phyloP scores from a whole-genome alignment of 164 flowering plant genomes.

The Vitis rupestris region DNA sequence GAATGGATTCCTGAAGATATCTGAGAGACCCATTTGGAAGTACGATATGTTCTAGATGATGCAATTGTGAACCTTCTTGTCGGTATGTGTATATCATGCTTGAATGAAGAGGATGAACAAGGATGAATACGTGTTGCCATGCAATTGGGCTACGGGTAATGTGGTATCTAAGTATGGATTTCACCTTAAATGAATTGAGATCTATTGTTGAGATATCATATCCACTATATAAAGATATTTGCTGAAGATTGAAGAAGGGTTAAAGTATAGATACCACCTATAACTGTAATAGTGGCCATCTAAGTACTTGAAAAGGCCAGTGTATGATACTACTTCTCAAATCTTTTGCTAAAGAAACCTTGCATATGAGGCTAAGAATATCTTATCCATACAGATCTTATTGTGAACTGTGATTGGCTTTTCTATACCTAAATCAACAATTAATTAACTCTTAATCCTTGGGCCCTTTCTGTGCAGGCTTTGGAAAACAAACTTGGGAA shows the following conservation, averaged over 20 bases:
- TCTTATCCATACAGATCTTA: neutral
- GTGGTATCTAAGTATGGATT: too few species aligned
- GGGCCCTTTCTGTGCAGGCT: too few species aligned
- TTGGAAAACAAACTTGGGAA: too few species aligned
- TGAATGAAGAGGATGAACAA: slow-evolving; percentile 30
- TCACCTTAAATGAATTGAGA: too few species aligned
- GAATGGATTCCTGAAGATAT: slow-evolving; percentile 20
- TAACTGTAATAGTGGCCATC: neutral
- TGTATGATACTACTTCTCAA: neutral
- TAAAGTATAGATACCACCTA: too few species aligned
- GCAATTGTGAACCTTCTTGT: slow-evolving; percentile 11
- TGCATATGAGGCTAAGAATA: slow-evolving; percentile 18
- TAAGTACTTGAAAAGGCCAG: neutral
- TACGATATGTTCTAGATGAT: slow-evolving; percentile 22
- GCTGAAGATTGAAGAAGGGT: too few species aligned
- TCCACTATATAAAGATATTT: too few species aligned
- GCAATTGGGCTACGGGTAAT: neutral
- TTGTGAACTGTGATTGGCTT: too few species aligned
- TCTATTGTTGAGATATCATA: too few species aligned
- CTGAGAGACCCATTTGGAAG: slow-evolving; percentile 26
- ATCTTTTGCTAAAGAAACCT: slow-evolving; percentile 1
- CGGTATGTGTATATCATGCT: slow-evolving; percentile 20
- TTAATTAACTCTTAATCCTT: too few species aligned
- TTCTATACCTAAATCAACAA: too few species aligned
- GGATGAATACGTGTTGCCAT: slow-evolving; percentile 35